phyloP scores from a whole-genome alignment of 202 grass and related monocot species.

The Setaria viridis region DNA sequence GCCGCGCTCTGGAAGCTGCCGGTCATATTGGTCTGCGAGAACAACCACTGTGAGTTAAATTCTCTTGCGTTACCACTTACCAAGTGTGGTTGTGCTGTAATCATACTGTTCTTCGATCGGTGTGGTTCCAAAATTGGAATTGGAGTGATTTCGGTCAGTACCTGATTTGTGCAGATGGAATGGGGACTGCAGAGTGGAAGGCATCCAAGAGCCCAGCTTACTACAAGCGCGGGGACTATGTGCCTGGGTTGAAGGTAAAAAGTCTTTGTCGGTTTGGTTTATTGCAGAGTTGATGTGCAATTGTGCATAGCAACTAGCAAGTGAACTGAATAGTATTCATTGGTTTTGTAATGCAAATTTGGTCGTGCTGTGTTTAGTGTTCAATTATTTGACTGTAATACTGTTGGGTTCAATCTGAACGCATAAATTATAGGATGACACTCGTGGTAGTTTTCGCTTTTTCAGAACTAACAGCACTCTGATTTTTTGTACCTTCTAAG shows the following conservation, averaged over 20 bases:
- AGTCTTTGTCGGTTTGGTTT: background rate
- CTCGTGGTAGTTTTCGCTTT: background rate
- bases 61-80: background rate
- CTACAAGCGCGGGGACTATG: conserved; percentile 96
- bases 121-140: background rate
- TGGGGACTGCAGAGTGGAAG: conserved; percentile 93
- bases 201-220: conserved; percentile 81
- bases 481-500: background rate
- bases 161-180: conserved; percentile 67
- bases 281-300: background rate
- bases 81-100: background rate
- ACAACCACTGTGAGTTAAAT: conserved; percentile 98
- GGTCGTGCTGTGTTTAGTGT: background rate
- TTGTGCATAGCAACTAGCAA: background rate
- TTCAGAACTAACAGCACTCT: background rate
- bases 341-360: background rate
- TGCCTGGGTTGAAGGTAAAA: conserved; percentile 78
- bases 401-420: background rate
- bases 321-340: background rate
- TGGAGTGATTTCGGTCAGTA: background rate
- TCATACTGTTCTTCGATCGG: background rate
- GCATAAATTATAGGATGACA: background rate
- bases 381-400: background rate
- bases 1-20: conserved; percentile 96
- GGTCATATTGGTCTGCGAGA: conserved; percentile 89